These are phyloP conservation scores for Suhomyces wounanorum DNA, from an alignment of 1,139 yeast species.

Conservation along the genomic window DNA sequence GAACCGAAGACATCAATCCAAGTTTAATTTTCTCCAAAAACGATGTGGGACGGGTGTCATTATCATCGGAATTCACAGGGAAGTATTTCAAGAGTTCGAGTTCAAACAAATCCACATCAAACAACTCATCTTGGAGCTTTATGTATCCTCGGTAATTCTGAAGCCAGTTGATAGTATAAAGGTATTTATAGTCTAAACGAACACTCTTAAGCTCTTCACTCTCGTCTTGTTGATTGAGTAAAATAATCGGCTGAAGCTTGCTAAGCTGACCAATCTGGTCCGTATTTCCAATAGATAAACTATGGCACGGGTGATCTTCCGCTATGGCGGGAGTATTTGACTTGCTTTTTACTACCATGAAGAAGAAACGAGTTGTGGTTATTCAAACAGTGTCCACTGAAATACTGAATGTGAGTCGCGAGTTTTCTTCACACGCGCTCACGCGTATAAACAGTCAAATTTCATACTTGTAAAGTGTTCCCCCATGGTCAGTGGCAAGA, in stretches of 20 bases:
- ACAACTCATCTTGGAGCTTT: slow-evolving; percentile 46
- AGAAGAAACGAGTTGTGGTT: not conserved
- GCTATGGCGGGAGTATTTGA: slow-evolving; percentile 15
- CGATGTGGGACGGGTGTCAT: slow-evolving; percentile 13
- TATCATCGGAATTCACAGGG: slow-evolving; percentile 13
- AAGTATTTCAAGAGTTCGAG: slow-evolving; percentile 49
- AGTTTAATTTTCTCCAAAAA: slow-evolving; percentile 45
- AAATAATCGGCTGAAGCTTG: slow-evolving; percentile 31
- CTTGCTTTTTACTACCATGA: slow-evolving; percentile 18
- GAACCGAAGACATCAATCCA: slow-evolving; percentile 40
- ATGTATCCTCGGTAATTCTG: slow-evolving; percentile 47
- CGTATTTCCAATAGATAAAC: slow-evolving; percentile 26
- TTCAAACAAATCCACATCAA: slow-evolving; percentile 58
- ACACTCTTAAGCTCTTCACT: slow-evolving; percentile 20
- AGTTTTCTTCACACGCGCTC: not conserved
- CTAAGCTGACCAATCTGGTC: slow-evolving; percentile 31
- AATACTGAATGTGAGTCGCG: not conserved
- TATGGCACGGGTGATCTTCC: slow-evolving; percentile 25
- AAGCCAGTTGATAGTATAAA: slow-evolving; percentile 55
- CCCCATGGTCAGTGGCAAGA: too few relatives aligned
- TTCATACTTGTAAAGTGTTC: not conserved
- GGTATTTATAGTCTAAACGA: slow-evolving; percentile 36
- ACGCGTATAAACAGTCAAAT: not conserved
- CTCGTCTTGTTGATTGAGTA: slow-evolving; percentile 27
- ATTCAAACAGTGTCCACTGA: not conserved